Evolutionary conservation across 75 land plant genomes (phyloP).

Genomic region (Selaginella tamariscina): DNA sequence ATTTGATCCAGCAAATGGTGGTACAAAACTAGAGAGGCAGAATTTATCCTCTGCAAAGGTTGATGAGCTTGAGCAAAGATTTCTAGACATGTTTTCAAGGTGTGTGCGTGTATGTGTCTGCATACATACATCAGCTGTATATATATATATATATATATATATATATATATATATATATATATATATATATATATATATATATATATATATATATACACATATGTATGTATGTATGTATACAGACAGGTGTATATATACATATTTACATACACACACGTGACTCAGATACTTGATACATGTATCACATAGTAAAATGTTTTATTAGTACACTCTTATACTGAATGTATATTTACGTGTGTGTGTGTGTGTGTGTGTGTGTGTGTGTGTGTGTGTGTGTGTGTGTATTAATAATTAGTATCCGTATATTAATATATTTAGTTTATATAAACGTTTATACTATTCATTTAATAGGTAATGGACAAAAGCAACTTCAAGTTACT

Average conservation of each 20-base stretch:
- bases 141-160: no score
- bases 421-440: neutral
- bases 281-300: no score
- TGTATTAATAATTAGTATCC: no score
- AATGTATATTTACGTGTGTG: neutral
- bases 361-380: no score
- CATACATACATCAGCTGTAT: no score
- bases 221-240: no score
- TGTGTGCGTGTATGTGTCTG: no score
- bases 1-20: conserved; percentile 75
- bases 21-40: conserved; percentile 63
- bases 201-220: no score
- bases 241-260: no score
- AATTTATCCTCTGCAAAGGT: conserved; percentile 40
- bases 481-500: conserved; percentile 88
- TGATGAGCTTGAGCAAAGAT: conserved; percentile 70
- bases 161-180: no score
- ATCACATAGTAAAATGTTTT: neutral
- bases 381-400: neutral
- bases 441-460: conserved; percentile 8
- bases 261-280: no score
- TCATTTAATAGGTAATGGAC: conserved; percentile 63
- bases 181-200: no score
- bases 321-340: neutral
- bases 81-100: conserved; percentile 72